A percentile compares a stretch with the other conserved stretches of the same genome.
phyloP scores from a whole-genome alignment of 2,329 filamentous ascomycete species.

The Sporothrix protearum region DNA sequence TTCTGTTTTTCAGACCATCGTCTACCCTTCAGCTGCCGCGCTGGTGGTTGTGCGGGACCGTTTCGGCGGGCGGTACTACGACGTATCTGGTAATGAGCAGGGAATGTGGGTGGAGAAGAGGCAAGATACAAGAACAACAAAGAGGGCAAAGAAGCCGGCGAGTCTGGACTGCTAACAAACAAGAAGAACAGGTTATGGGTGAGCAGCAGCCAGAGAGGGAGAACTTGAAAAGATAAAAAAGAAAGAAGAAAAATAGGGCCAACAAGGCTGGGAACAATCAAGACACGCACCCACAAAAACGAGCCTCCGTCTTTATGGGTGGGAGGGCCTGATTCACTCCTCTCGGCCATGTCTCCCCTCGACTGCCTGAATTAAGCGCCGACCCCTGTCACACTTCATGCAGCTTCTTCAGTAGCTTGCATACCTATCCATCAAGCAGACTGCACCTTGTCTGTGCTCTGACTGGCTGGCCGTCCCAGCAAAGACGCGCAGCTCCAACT shows the following conservation, averaged over 20 bases:
- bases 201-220: neutral
- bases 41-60: neutral
- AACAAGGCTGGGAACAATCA: neutral
- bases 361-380: constrained; percentile 52
- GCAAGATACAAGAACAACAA: neutral
- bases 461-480: constrained; percentile 34
- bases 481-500: constrained; percentile 41
- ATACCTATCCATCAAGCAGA: constrained; percentile 32
- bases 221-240: neutral
- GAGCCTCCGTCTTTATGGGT: neutral
- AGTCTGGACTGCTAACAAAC: neutral
- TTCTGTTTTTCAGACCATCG: neutral
- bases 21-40: neutral
- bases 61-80: neutral
- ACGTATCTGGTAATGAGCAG: neutral
- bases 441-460: constrained; percentile 32
- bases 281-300: neutral
- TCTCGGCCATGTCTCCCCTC: constrained; percentile 7
- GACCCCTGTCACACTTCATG: constrained; percentile 50
- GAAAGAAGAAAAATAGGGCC: neutral
- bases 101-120: neutral
- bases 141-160: neutral
- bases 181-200: neutral
- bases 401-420: constrained; percentile 40
- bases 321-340: constrained; percentile 1